Evolutionary conservation across 441 rosid genomes (phyloP).

Genomic region (Populus trichocarpa): DNA sequence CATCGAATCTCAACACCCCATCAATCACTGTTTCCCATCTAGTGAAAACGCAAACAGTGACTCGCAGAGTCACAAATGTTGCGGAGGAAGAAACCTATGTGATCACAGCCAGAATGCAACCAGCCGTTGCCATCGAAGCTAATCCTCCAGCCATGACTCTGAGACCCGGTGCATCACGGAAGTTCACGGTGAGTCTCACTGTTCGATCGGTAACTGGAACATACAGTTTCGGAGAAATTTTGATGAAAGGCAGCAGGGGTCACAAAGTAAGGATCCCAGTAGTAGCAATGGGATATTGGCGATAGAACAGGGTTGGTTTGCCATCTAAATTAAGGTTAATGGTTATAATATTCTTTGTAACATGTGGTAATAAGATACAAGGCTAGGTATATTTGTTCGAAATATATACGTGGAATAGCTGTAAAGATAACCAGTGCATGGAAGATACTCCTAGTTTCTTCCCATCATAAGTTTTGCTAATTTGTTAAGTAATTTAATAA

Average conservation of each 20-base stretch:
- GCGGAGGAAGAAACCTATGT: conserved; percentile 86
- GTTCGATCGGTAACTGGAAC: conserved; percentile 59
- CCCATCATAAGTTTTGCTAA: conserved; percentile 37
- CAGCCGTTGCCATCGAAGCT: conserved; percentile 70
- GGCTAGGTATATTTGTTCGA: conserved; percentile 33
- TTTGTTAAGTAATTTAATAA: conserved; percentile 24
- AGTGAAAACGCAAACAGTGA: conserved; percentile 54
- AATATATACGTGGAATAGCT: conserved; percentile 34
- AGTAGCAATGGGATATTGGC: conserved; percentile 69
- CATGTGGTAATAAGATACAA: conserved; percentile 49
- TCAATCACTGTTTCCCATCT: conserved; percentile 84
- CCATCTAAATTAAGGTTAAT: conserved; percentile 21
- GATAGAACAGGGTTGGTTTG: conserved; percentile 33
- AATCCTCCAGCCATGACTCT: conserved; percentile 90
- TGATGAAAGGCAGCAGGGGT: conserved; percentile 90
- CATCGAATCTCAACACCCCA: conserved; percentile 83
- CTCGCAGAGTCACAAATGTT: conserved; percentile 77
- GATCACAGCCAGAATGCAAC: conserved; percentile 76
- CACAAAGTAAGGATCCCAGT: conserved; percentile 87
- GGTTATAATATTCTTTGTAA: conserved; percentile 62
- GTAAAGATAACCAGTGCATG: conserved; percentile 33
- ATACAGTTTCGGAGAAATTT: conserved; percentile 79
- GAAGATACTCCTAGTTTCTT: conserved; percentile 32
- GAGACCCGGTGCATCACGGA: conserved; percentile 55
- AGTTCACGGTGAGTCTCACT: conserved; percentile 63